Percentiles rank a stretch among this genome's conserved stretches.
Evolutionary conservation across 331 rosid species (phyloP).

Genomic region (Prunus yedoensis): DNA sequence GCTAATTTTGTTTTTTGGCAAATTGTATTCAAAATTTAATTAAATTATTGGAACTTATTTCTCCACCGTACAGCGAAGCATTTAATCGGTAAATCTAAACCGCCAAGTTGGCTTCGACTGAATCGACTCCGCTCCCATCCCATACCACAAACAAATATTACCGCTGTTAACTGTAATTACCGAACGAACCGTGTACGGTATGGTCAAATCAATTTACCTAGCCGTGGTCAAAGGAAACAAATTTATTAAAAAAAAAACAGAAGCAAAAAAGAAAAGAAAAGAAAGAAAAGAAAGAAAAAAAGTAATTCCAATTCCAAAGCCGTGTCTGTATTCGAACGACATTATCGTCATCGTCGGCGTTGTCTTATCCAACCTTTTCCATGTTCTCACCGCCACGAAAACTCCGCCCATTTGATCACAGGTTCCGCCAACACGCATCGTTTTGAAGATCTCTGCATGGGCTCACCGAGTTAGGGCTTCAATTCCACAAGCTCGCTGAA

Average conservation of each 20-base stretch:
- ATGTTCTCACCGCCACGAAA: constrained; percentile 4
- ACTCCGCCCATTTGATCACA: not conserved
- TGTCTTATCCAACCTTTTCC: constrained; percentile 1
- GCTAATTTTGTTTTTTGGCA: too few relatives aligned
- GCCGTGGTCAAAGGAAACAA: not conserved
- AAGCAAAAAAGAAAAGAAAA: not conserved
- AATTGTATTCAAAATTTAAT: too few relatives aligned
- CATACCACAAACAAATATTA: not conserved
- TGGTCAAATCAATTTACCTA: not conserved
- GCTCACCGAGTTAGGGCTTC: constrained; percentile 17
- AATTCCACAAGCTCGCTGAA: not conserved
- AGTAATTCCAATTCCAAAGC: not conserved
- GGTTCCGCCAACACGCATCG: not conserved
- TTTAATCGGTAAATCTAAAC: too few relatives aligned
- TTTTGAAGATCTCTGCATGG: not conserved
- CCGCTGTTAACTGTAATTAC: not conserved
- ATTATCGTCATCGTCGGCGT: not conserved
- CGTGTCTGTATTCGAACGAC: not conserved
- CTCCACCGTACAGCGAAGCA: too few relatives aligned
- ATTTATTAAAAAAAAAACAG: too few relatives aligned
- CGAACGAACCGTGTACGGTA: not conserved
- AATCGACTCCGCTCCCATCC: too few relatives aligned
- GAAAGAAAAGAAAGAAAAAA: not conserved
- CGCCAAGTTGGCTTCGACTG: too few relatives aligned
- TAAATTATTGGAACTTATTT: too few relatives aligned